Evolutionary conservation across 352 stramenopile genomes (phyloP), one percentile per base, ranked within the genome.

Genomic region (Pythium monospermum): DNA sequence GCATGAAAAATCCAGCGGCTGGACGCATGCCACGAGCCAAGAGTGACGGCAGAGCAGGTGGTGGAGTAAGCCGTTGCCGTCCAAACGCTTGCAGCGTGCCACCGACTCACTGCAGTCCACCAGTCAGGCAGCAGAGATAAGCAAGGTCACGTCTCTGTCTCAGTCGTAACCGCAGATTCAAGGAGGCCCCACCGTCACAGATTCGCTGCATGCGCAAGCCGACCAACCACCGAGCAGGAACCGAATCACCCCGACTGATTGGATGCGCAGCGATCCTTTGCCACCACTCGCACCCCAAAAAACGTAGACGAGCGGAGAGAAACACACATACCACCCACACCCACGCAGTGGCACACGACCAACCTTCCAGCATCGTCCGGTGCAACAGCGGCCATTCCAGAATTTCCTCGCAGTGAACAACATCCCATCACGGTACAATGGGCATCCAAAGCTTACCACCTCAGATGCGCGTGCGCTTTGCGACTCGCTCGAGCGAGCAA

Each of bases 381-480:
- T 55, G 53, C 53, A 6, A n/a, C 15, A 21, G 11, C 27, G 8
- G 23, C 48, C 27, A 54, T 55, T 42, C 25, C 53, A 55, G n/a
- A n/a, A n/a, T n/a, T n/a, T n/a, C n/a, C n/a, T n/a, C n/a, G n/a
- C n/a, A n/a, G n/a, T n/a, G n/a, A n/a, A n/a, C n/a, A n/a, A n/a
- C n/a, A 18, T 31, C 19, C 10, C 22, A 23, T 36, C 23, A 6
- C 44, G 25, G 26, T 32, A 58, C 60, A 43, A 86, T 86, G 75
- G 70, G 68, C 66, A 66, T 84, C 53, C 75, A 62, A 36, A 50
- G 39, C 25, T 35, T 37, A 28, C 55, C 54, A 30, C 21, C 54
- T 32, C 54, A 41, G 36, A 28, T 51, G 7, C 49, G 36, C 18
- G 44, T 69, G 49, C 55, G 50, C 44, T 55, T 49, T 23, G 30